Base-by-base conservation (phyloP, 2,329 filamentous ascomycete species). In the Aspergillus bombycis region DNA sequence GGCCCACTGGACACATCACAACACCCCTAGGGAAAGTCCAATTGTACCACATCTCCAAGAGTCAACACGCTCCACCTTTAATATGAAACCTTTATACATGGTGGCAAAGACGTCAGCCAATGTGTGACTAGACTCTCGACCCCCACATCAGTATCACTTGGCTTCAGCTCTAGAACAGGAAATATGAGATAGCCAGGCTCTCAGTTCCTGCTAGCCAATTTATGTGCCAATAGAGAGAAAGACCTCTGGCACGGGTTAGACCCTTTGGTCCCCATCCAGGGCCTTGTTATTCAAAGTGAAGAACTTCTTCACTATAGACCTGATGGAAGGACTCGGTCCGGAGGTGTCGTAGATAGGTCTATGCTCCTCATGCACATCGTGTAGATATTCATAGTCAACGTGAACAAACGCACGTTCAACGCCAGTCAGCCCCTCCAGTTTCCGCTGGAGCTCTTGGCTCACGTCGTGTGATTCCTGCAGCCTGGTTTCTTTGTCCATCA, bases 321-420 rank as follows among this genome's bases (percentile, higher is more conserved):
- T 58, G 56, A 58, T 48, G 10, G 56, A 58, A 23, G 56, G 45
- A 50, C 32, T 32, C 9, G 56, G 21, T 3, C 41, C 56, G 30
- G 28, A 26, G 6, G 26, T 38, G 32, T 58, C 56, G 30, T 58
- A 58, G 30, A 58, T 34, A 10, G 56, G 56, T 19, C 56, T 46
- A n/a, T 58, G 56, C 56, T 58, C 56, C 43, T 58, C 38, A 28
- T 48, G 38, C 19, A 58, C 23, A 23, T 58, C 56, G 32, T 58
- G 56, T 11, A 45, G 26, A 58, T 58, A 58, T 23, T 58, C 56
- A 36, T 58, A 58, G 23, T 58, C 56, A 12, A 58, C 56, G 30
- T 58, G 56, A 4, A 58, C 56, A 11, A 58, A 58, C 10, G 56
- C 41, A 4, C 56, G 38, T 45, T 58, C 56, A 36, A 58, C 41